These are phyloP conservation scores for Dothideomycetes sp. DNA, from an alignment of 2,329 filamentous ascomycete species.

Conservation along the genomic window DNA sequence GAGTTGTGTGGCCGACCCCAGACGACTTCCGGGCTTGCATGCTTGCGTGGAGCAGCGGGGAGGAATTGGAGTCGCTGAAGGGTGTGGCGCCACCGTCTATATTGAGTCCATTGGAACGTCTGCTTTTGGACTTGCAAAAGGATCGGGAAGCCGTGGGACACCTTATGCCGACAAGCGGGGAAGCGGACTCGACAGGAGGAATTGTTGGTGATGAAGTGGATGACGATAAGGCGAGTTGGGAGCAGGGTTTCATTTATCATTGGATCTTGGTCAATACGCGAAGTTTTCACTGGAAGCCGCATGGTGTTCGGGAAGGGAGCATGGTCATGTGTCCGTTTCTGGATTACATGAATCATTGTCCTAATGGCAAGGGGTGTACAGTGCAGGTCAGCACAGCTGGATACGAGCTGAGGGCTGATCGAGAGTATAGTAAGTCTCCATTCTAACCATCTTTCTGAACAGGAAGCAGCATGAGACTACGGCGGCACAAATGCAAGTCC, in stretches of 20 bases:
- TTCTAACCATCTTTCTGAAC: too few species aligned
- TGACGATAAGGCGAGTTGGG: constrained; percentile 8
- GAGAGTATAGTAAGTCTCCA: constrained; percentile 34
- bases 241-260: constrained; percentile 38
- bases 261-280: constrained; percentile 53
- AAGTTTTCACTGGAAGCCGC: constrained; percentile 46
- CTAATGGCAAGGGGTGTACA: constrained; percentile 34
- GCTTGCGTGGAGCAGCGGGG: constrained; percentile 31
- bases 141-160: constrained; percentile 14
- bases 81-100: constrained; percentile 26
- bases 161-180: background rate
- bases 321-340: constrained; percentile 62
- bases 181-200: background rate
- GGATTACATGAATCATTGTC: constrained; percentile 56
- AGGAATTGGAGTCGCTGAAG: constrained; percentile 36
- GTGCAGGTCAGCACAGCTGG: constrained; percentile 39
- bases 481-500: too few species aligned
- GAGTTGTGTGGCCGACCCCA: constrained; percentile 53
- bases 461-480: too few species aligned
- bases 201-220: background rate
- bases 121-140: constrained; percentile 17
- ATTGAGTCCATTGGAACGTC: constrained; percentile 19
- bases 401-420: constrained; percentile 45
- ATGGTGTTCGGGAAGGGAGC: constrained; percentile 41
- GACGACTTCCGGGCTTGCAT: constrained; percentile 48